phyloP scores from a whole-genome alignment of 257 asterid species.

The Gardenia jasminoides region DNA sequence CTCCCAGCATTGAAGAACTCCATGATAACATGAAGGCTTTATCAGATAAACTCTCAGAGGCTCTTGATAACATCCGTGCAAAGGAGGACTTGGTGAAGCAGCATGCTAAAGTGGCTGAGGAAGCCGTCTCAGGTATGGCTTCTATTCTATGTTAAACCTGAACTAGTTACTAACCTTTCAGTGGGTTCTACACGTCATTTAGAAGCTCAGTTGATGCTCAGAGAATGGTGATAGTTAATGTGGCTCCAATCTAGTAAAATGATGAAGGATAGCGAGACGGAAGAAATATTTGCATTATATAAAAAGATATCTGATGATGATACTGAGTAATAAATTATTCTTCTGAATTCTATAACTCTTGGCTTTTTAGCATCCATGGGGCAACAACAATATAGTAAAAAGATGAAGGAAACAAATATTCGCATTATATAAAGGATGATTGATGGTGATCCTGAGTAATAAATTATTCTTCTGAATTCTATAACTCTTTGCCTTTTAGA shows the following conservation, averaged over 20 bases:
- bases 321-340: background rate
- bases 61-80: constrained; percentile 60
- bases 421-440: too few relatives aligned
- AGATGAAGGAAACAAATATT: too few relatives aligned
- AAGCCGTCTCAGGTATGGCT: constrained; percentile 84
- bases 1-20: constrained; percentile 43
- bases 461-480: background rate
- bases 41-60: constrained; percentile 67
- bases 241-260: background rate
- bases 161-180: background rate
- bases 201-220: background rate
- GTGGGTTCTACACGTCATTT: background rate
- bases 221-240: background rate
- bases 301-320: background rate
- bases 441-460: background rate
- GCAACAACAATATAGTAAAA: too few relatives aligned
- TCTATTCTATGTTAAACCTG: constrained; percentile 4
- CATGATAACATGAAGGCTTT: constrained; percentile 45
- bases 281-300: too few relatives aligned
- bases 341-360: background rate
- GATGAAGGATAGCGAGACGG: background rate
- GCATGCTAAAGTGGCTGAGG: constrained; percentile 94
- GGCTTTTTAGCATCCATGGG: background rate
- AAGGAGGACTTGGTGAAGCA: constrained; percentile 90
- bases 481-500: background rate